Conservation (phyloP, 768 basidiomycete genomes). For the Chiua virens region DNA sequence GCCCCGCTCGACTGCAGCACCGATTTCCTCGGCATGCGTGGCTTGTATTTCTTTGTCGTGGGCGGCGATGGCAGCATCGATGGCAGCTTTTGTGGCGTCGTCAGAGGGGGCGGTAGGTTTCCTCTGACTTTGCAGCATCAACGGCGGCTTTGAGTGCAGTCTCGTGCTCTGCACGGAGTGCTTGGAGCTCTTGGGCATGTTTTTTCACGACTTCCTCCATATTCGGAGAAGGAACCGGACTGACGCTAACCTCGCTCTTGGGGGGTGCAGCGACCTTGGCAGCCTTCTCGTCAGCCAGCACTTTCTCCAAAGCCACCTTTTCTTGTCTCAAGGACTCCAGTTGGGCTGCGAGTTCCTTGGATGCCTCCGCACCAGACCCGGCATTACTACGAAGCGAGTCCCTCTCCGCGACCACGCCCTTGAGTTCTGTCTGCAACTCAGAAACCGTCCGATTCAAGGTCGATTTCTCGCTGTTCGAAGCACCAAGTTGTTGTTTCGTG, state of each 20-base stretch:
- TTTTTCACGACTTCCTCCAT: slow-evolving; percentile 45
- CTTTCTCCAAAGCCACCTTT: slow-evolving; percentile 39
- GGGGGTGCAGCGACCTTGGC: slow-evolving; percentile 26
- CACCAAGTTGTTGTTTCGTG: slow-evolving; percentile 24
- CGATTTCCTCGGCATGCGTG: slow-evolving; percentile 55
- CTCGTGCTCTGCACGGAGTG: slow-evolving; percentile 55
- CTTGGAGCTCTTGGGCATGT: slow-evolving; percentile 60
- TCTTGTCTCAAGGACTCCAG: slow-evolving; percentile 38
- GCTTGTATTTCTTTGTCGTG: slow-evolving; percentile 48
- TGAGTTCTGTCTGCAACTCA: slow-evolving; percentile 27
- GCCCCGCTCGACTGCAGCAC: slow-evolving; percentile 66
- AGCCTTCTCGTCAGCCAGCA: slow-evolving; percentile 39
- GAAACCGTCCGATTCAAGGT: slow-evolving; percentile 28
- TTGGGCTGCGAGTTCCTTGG: slow-evolving; percentile 34
- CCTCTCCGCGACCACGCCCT: slow-evolving; percentile 28
- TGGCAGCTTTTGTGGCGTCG: slow-evolving; percentile 42
- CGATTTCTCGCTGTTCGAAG: slow-evolving; percentile 29
- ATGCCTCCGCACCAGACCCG: slow-evolving; percentile 14
- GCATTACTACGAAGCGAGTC: slow-evolving; percentile 24
- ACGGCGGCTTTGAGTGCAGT: slow-evolving; percentile 53
- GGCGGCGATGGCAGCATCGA: slow-evolving; percentile 49
- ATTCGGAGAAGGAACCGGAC: slow-evolving; percentile 17
- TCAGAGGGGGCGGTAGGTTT: slow-evolving; percentile 29
- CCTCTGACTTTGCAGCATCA: slow-evolving; percentile 44
- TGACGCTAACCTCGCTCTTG: slow-evolving; percentile 43